Percentiles rank a stretch among this genome's conserved stretches.
Conservation (phyloP, 2,329 filamentous ascomycete genomes). For the Colletotrichum sp. region DNA sequence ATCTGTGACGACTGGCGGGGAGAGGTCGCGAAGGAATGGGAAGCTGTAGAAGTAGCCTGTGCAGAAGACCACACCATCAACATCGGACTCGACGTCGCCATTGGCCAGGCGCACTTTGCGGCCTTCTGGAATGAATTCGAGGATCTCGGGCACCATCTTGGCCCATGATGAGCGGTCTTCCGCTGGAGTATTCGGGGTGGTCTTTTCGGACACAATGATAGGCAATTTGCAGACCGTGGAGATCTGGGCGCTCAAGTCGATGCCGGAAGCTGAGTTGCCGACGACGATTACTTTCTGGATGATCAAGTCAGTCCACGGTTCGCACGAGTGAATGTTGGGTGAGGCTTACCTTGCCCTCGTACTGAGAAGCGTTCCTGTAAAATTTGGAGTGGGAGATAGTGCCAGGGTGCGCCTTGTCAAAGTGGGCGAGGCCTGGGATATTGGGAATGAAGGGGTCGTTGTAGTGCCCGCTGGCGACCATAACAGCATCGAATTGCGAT, state of each 20-base stretch:
- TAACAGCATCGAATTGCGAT: slow-evolving; percentile 62
- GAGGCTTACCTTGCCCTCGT: slow-evolving; percentile 31
- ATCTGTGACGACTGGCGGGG: slow-evolving; percentile 57
- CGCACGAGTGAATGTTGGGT: rapidly evolving
- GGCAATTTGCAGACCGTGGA: slow-evolving; percentile 55
- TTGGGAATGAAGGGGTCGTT: slow-evolving; percentile 63
- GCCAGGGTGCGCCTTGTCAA: slow-evolving; percentile 53
- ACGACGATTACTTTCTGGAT: slow-evolving; percentile 68
- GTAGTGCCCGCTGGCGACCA: slow-evolving; percentile 69
- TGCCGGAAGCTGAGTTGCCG: slow-evolving; percentile 73
- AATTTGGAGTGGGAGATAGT: slow-evolving; percentile 69
- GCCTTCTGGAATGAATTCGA: slow-evolving; percentile 47
- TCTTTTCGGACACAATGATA: slow-evolving; percentile 61
- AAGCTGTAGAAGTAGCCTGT: slow-evolving; percentile 89
- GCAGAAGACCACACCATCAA: slow-evolving; percentile 85
- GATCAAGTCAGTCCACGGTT: rapidly evolving
- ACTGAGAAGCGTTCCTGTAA: slow-evolving; percentile 55
- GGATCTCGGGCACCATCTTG: slow-evolving; percentile 48
- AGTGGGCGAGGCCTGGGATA: slow-evolving; percentile 59
- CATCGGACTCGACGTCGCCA: slow-evolving; percentile 64
- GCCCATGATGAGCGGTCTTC: slow-evolving; percentile 31
- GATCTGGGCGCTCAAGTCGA: slow-evolving; percentile 71
- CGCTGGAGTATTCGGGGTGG: slow-evolving; percentile 23
- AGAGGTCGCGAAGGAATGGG: slow-evolving; percentile 66
- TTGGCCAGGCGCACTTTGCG: slow-evolving; percentile 64